Conservation (phyloP, 2,329 filamentous ascomycete species). For the Talaromyces sp. region DNA sequence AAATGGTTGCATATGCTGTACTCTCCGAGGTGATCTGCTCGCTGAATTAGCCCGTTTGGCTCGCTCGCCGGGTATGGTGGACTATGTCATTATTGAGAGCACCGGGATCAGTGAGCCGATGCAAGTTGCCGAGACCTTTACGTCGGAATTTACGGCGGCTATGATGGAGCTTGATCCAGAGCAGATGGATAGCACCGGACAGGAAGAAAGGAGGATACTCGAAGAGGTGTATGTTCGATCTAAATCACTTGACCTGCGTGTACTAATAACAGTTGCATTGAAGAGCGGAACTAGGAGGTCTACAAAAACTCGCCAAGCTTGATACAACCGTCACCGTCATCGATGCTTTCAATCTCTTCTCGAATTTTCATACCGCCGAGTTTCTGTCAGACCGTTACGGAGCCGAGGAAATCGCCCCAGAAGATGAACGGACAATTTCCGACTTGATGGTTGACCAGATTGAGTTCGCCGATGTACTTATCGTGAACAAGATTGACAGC, state of each 20-base stretch:
- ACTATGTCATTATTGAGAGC: constrained; percentile 71
- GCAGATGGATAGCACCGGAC: constrained; percentile 34
- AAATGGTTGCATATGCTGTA: constrained; percentile 76
- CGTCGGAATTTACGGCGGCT: constrained; percentile 50
- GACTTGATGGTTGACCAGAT: constrained; percentile 75
- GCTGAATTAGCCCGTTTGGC: constrained; percentile 66
- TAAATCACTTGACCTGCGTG: not conserved
- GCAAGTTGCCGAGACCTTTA: constrained; percentile 72
- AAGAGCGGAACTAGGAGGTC: constrained; percentile 57
- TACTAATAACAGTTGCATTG: not conserved
- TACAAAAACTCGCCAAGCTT: constrained; percentile 63
- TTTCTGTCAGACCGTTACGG: constrained; percentile 62
- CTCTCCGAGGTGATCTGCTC: constrained; percentile 66
- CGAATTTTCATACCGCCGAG: constrained; percentile 68
- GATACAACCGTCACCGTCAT: constrained; percentile 72
- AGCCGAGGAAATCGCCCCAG: constrained; percentile 57
- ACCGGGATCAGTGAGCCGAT: constrained; percentile 70
- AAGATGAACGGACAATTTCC: constrained; percentile 71
- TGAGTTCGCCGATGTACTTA: constrained; percentile 71
- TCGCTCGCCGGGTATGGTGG: constrained; percentile 57
- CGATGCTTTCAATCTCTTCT: constrained; percentile 68
- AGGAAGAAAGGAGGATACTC: constrained; percentile 43
- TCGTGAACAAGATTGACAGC: constrained; percentile 68
- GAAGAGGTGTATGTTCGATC: constrained; percentile 44
- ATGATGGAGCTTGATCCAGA: constrained; percentile 50